Conservation (phyloP, 2,329 filamentous ascomycete species). For the Curvularia sp. region DNA sequence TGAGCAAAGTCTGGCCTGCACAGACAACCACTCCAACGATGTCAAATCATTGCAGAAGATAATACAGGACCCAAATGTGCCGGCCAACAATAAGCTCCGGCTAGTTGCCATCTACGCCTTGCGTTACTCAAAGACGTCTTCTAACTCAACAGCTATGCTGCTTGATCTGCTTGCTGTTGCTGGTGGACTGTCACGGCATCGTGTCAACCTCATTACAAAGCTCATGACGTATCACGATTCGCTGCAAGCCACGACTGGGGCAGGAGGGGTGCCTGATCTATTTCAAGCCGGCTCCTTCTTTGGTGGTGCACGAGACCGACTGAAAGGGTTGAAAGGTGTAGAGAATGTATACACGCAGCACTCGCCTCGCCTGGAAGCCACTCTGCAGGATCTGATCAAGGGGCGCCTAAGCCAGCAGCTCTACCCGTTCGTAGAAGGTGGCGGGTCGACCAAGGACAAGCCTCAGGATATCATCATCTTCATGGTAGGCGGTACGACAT, state of each 20-base stretch:
- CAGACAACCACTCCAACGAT: slow-evolving; percentile 90
- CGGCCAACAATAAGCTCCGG: slow-evolving; percentile 82
- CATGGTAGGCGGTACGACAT: slow-evolving; percentile 90
- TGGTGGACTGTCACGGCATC: slow-evolving; percentile 77
- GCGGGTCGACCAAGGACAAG: slow-evolving; percentile 87
- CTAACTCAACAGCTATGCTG: slow-evolving; percentile 82
- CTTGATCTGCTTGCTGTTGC: slow-evolving; percentile 85
- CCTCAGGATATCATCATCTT: slow-evolving; percentile 97
- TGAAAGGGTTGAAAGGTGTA: slow-evolving; percentile 95
- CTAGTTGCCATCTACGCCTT: slow-evolving; percentile 94
- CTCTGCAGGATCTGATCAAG: slow-evolving; percentile 91
- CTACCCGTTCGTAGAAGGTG: slow-evolving; percentile 92
- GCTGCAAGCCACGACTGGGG: slow-evolving; percentile 74
- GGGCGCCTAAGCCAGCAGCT: slow-evolving; percentile 84
- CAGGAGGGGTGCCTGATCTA: slow-evolving; percentile 85
- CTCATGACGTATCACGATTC: slow-evolving; percentile 86
- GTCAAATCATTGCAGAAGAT: slow-evolving; percentile 90
- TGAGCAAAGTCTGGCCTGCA: slow-evolving; percentile 95
- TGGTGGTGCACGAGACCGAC: slow-evolving; percentile 81
- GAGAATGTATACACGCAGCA: slow-evolving; percentile 99
- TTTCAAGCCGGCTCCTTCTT: slow-evolving; percentile 91
- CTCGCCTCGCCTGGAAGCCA: slow-evolving; percentile 84
- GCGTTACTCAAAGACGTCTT: slow-evolving; percentile 86
- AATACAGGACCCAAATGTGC: slow-evolving; percentile 80
- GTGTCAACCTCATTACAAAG: slow-evolving; percentile 81